A percentile compares a stretch with the other conserved stretches of the same genome.
Evolutionary conservation across 1,284 basidiomycete species (phyloP).

Genomic region (Trichosporon faecale): DNA sequence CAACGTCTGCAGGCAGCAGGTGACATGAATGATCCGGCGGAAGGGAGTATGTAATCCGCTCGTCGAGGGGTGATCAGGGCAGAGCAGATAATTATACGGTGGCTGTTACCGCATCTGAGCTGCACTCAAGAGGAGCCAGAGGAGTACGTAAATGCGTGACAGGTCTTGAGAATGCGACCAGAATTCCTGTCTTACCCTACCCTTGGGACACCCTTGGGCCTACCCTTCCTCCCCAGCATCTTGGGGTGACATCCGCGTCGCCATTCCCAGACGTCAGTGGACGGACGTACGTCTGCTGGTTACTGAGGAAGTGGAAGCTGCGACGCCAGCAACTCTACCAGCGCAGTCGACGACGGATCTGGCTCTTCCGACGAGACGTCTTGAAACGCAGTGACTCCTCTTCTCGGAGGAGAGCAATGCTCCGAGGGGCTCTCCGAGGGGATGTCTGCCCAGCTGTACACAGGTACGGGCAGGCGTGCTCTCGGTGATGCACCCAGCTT

Average conservation of each 20-base stretch:
- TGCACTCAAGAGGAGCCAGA: neutral
- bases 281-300: neutral
- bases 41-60: neutral
- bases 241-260: neutral
- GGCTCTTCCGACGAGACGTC: neutral
- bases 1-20: neutral
- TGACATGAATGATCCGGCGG: neutral
- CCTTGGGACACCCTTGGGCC: neutral
- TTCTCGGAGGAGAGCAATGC: conserved; percentile 3
- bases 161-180: neutral
- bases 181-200: conserved; percentile 9
- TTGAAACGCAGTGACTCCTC: neutral
- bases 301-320: neutral
- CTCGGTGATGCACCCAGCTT: no score
- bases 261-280: neutral
- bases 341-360: neutral
- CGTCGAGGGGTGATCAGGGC: neutral
- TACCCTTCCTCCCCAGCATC: neutral
- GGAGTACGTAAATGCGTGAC: conserved; percentile 10
- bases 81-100: neutral
- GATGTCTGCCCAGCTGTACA: neutral
- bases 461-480: neutral
- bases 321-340: neutral
- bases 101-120: neutral
- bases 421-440: neutral